Evolutionary conservation across 208 protist genomes (phyloP), one percentile per base, ranked within the genome.

Genomic region (Acanthamoeba triangularis): DNA sequence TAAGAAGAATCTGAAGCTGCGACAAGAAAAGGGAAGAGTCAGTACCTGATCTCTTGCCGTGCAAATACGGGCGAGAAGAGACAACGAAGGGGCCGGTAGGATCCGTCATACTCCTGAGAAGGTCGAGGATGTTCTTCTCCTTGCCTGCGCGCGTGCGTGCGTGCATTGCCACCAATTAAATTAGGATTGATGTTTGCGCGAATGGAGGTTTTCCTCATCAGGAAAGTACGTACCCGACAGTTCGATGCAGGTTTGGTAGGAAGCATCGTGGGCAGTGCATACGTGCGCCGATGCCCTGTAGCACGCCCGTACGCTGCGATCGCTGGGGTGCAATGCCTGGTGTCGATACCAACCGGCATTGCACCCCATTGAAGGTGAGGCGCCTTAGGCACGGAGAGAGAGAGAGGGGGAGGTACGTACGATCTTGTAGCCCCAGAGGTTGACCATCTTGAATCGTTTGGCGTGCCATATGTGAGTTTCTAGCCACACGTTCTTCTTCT

Each of bases 381-480:
- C 35, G 37, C 30, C 30, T 35, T 47, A 80, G 16, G 72, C 30
- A 90, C 23, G 54, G 44, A 91, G 85, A 67, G 33, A 23, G 44
- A 91, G 25, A 7, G 49, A 37, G 78, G 25, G 20, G 18, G 20
- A 72, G 33, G 14, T 13, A 88, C 84, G 28, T 87, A 97, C 96
- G 41, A 97, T 76, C 69, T 95, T 96, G 59, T 96, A 94, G 63
- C 63, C 16, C 97, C 97, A 98, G 8, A 96, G 56, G 61, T 94
- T 95, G 8, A 93, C 87, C 97, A 98, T 98, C 13, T 97, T 56
- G 52, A 97, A 96, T 52, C 97, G 95, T 80, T 98, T 98, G 54
- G 97, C 96, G 92, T 98, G 97, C 97, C 97, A 98, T 54, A 98
- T 98, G 91, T 97, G 97, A 41, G 97, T 97, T 74, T 97, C 96